Evolutionary conservation across 192 early-diverging fungal genomes (phyloP), one percentile per base, ranked within the genome.

Genomic region (Backusella circina): DNA sequence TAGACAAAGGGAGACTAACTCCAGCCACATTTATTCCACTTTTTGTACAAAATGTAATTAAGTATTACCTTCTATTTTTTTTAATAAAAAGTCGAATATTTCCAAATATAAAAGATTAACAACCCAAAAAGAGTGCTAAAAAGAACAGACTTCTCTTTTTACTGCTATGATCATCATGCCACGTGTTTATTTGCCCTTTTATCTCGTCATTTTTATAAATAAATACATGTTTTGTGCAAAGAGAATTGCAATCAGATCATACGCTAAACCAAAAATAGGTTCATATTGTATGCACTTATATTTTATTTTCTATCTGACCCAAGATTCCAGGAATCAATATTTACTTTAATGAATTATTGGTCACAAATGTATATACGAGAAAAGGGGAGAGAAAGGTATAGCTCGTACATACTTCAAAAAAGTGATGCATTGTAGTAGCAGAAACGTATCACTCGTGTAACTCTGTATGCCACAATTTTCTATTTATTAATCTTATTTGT

Each of bases 1-100:
- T 57, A 23, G 7, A 57, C 8, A 57, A 26, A 21, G 51, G 9
- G 21, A 23, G 12, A 26, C 23, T 23, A 57, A 23, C 21, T 57
- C 51, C 51, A 57, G 51, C 51, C 51, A 57, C 51, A 57, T 57
- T 57, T 26, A 57, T 47, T 47, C 18, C 18, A 47, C 18, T 47
- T 47, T 57, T 57, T 57, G 51, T 57, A 57, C n/a, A 21, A 57
- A 57, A 23, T 26, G 21, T 57, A 57, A 57, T 57, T 57, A 23
- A 26, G 21, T 57, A 57, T 57, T 23, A 9, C 51, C 51, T 21
- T 21, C 26, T 57, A 23, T 23, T 57, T 57, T 57, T 57, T 57
- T 57, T 57, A 57, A 57, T 57, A 57, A 57, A 57, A 57, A 57
- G 51, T 57, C 51, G 10, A 57, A 57, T 57, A 57, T 57, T 57